A percentile compares a stretch with the other conserved stretches of the same genome.
Evolutionary conservation across 768 basidiomycete genomes (phyloP).

Genomic region (Serpula lacrymans): DNA sequence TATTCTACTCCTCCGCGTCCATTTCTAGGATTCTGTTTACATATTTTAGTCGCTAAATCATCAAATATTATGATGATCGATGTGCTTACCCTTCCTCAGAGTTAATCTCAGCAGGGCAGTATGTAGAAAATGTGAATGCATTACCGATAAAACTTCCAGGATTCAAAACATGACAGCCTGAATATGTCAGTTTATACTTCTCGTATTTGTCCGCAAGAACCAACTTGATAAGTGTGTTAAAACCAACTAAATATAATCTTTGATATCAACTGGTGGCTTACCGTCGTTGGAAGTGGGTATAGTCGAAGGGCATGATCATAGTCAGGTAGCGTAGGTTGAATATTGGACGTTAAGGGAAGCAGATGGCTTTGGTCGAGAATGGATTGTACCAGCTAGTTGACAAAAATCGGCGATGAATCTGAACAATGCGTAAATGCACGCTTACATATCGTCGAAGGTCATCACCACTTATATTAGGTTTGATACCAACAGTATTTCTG

Average conservation of each 20-base stretch:
- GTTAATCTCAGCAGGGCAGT: conserved; percentile 78
- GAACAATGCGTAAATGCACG: conserved; percentile 2
- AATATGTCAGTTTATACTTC: conserved; percentile 93
- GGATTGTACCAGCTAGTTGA: conserved; percentile 83
- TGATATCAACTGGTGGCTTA: conserved; percentile 36
- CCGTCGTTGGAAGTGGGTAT: conserved; percentile 91
- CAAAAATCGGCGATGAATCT: background rate
- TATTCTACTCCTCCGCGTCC: too few relatives aligned
- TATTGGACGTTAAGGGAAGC: conserved; percentile 77
- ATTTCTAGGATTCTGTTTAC: too few relatives aligned
- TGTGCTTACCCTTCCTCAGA: conserved; percentile 76
- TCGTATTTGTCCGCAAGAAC: conserved; percentile 96
- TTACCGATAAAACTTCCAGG: conserved; percentile 89
- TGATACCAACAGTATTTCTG: conserved; percentile 86
- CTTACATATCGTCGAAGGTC: conserved; percentile 85
- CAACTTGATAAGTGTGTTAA: conserved; percentile 46
- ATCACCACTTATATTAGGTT: conserved; percentile 71
- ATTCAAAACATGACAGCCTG: conserved; percentile 98
- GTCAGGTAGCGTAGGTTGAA: conserved; percentile 86
- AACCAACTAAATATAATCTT: background rate
- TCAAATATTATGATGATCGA: background rate
- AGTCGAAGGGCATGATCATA: conserved; percentile 89
- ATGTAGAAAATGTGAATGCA: conserved; percentile 84
- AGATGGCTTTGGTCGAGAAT: conserved; percentile 94
- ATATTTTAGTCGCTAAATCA: too few relatives aligned